Conservation (phyloP, 2,329 filamentous ascomycete species). For the Teratosphaeriaceae sp. region DNA sequence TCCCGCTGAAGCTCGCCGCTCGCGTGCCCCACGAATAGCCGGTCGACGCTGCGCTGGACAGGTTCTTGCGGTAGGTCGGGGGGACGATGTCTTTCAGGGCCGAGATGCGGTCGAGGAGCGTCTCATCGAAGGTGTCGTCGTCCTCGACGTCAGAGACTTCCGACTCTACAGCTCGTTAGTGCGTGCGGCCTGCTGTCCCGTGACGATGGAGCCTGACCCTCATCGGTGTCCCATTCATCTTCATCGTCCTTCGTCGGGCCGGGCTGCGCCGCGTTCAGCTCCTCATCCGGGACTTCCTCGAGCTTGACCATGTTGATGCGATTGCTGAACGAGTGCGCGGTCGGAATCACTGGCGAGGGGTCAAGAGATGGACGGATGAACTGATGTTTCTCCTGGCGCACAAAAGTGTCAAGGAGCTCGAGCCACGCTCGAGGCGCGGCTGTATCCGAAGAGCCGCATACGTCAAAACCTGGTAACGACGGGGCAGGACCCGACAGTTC, state of each 20-base stretch:
- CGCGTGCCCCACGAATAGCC: conserved; percentile 53
- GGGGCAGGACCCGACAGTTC: too few relatives aligned
- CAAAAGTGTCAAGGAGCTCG: too few relatives aligned
- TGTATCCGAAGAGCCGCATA: conserved; percentile 5
- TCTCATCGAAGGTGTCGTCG: conserved; percentile 46
- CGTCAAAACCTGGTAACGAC: not conserved
- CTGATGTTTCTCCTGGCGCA: too few relatives aligned
- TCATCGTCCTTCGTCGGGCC: conserved; percentile 59
- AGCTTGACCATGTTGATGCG: conserved; percentile 78
- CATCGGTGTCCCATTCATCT: conserved; percentile 83
- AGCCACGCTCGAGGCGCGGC: too few relatives aligned
- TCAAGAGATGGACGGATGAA: too few relatives aligned
- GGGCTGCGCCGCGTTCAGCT: conserved; percentile 68
- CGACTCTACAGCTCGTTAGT: conserved; percentile 64
- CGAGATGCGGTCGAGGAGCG: conserved; percentile 35
- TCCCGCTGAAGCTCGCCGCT: conserved; percentile 66
- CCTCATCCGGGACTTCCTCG: conserved; percentile 93
- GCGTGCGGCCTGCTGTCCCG: too few relatives aligned
- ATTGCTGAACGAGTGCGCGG: not conserved
- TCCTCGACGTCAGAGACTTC: conserved; percentile 68
- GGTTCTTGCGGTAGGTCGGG: conserved; percentile 36
- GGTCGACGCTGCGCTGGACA: conserved; percentile 39
- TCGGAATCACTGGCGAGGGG: too few relatives aligned
- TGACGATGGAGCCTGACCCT: too few relatives aligned
- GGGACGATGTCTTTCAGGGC: conserved; percentile 41